Evolutionary conservation across 441 rosid genomes (phyloP).

Genomic region (Melastoma candidum): DNA sequence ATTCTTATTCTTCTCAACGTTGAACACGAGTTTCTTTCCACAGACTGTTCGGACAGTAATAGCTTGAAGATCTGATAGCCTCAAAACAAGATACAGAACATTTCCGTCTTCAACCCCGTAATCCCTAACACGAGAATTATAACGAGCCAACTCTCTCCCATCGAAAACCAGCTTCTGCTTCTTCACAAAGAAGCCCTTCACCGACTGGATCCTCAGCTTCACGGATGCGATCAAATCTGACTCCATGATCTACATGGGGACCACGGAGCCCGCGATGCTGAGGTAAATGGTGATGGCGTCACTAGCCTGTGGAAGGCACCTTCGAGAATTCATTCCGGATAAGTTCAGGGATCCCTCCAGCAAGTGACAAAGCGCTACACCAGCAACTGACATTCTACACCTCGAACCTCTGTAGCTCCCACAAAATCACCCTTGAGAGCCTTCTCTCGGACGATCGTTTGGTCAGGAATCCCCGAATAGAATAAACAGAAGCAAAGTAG

Average conservation of each 20-base stretch:
- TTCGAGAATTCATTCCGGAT: background rate
- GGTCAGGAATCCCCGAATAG: too few relatives aligned
- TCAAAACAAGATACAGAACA: constrained; percentile 11
- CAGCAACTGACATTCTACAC: constrained; percentile 6
- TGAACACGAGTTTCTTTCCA: constrained; percentile 15
- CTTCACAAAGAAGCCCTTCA: constrained; percentile 9
- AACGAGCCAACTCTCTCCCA: constrained; percentile 14
- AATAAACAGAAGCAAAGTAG: too few relatives aligned
- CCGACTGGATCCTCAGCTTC: constrained; percentile 14
- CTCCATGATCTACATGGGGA: constrained; percentile 8
- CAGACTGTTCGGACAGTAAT: constrained; percentile 12
- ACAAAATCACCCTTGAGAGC: too few relatives aligned
- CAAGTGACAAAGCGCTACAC: constrained; percentile 7
- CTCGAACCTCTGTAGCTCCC: background rate
- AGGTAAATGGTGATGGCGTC: constrained; percentile 11
- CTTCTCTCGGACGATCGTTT: too few relatives aligned
- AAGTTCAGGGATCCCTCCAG: constrained; percentile 9
- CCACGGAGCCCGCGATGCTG: constrained; percentile 9
- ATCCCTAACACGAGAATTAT: constrained; percentile 9
- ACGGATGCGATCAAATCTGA: constrained; percentile 15
- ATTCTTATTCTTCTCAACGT: constrained; percentile 8
- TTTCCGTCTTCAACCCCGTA: constrained; percentile 14
- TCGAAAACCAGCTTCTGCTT: constrained; percentile 14
- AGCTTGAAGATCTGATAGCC: constrained; percentile 12
- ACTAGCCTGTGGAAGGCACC: constrained; percentile 1